Percentiles rank a stretch among this genome's conserved stretches.
phyloP scores from a whole-genome alignment of 2,329 filamentous ascomycete species.

The Penicillium sp. region DNA sequence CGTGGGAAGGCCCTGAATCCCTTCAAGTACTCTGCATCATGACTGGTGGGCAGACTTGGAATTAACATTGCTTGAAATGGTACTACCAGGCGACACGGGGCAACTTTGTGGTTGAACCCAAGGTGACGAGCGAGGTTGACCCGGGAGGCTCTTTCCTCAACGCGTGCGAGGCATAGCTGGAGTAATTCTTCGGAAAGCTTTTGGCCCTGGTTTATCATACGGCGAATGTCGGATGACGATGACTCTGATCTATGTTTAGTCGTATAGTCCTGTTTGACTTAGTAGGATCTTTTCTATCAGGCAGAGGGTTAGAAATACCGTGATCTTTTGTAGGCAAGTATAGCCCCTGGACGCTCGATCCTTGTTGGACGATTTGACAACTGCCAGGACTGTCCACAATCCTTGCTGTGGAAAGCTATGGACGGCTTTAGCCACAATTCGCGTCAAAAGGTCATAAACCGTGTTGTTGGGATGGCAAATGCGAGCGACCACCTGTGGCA shows the following conservation, averaged over 20 bases:
- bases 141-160: constrained; percentile 67
- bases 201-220: constrained; percentile 73
- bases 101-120: constrained; percentile 76
- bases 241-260: constrained; percentile 47
- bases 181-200: constrained; percentile 80
- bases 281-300: constrained; percentile 8
- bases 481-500: constrained; percentile 92
- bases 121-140: constrained; percentile 77
- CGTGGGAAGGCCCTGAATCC: constrained; percentile 80
- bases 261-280: constrained; percentile 45
- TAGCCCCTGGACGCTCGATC: constrained; percentile 62
- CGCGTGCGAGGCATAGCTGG: constrained; percentile 72
- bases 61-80: constrained; percentile 83
- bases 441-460: constrained; percentile 73
- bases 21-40: constrained; percentile 67
- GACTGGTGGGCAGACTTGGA: constrained; percentile 70
- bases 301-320: constrained; percentile 23
- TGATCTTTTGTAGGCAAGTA: constrained; percentile 42
- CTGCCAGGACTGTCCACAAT: constrained; percentile 84
- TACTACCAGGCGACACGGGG: constrained; percentile 81
- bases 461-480: constrained; percentile 80
- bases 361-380: constrained; percentile 74
- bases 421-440: constrained; percentile 84
- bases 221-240: constrained; percentile 59
- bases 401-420: constrained; percentile 84